phyloP scores from a whole-genome alignment of 257 asterid genomes.

The Petunia axillaris region DNA sequence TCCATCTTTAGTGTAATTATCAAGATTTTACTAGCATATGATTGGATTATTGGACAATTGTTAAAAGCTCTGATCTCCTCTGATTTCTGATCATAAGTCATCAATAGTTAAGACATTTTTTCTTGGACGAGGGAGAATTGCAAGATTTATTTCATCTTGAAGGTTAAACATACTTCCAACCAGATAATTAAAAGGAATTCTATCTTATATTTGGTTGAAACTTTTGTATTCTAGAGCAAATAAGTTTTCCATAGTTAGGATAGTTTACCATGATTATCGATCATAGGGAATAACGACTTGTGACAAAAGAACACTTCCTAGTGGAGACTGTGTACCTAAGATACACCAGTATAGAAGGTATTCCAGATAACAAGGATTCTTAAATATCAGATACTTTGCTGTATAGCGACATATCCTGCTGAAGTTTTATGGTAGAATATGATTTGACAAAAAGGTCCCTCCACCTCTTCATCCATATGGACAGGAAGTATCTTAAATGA shows the following conservation, averaged over 20 bases:
- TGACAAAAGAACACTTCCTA: neutral
- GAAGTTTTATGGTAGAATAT: conserved; percentile 35
- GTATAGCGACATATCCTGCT: conserved; percentile 29
- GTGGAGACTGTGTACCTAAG: neutral
- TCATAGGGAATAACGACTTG: conserved; percentile 22
- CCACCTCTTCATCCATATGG: conserved; percentile 27
- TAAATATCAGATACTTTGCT: conserved; percentile 27
- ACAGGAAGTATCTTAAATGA: conserved; percentile 27
- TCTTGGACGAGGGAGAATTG: neutral
- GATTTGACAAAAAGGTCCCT: conserved; percentile 35
- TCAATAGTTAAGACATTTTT: neutral
- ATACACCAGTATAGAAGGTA: neutral
- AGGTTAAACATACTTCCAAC: neutral
- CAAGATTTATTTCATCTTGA: neutral
- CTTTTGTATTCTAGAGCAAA: neutral
- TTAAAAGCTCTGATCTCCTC: neutral
- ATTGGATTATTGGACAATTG: neutral
- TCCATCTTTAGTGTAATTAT: neutral
- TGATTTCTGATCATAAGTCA: neutral
- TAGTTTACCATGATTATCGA: conserved; percentile 23
- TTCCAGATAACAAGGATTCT: conserved; percentile 43
- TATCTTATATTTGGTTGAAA: no score
- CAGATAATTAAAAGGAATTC: neutral
- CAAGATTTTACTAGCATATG: conserved; percentile 17
- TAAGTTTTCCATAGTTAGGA: neutral